Percentiles rank a stretch among this genome's conserved stretches.
phyloP scores from a whole-genome alignment of 768 basidiomycete species.

The Boletus bicolor region DNA sequence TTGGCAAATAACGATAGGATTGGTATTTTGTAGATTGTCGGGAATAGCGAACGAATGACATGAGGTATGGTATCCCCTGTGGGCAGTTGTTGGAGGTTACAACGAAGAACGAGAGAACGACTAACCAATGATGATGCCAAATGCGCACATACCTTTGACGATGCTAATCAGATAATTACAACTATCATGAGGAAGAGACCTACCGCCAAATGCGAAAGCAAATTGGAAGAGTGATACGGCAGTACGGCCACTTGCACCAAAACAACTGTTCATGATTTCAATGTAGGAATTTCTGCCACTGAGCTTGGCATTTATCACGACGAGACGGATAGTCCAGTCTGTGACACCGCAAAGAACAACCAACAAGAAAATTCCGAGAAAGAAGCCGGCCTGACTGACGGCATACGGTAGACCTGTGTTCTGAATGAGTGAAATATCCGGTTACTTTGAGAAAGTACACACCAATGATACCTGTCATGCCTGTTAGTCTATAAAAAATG shows the following conservation, averaged over 20 bases:
- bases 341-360: conserved; percentile 78
- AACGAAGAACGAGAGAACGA: not conserved
- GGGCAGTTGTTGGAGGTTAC: not conserved
- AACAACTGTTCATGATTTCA: conserved; percentile 91
- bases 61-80: conserved; percentile 93
- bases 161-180: conserved; percentile 5
- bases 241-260: conserved; percentile 86
- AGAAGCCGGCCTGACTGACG: conserved; percentile 89
- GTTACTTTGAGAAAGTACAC: conserved; percentile 18
- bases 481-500: conserved; percentile 16
- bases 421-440: conserved; percentile 1
- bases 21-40: conserved; percentile 60
- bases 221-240: conserved; percentile 98
- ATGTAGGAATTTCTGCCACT: conserved; percentile 91
- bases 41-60: conserved; percentile 86
- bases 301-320: conserved; percentile 93
- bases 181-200: conserved; percentile 16
- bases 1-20: conserved; percentile 76
- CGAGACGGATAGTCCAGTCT: conserved; percentile 97
- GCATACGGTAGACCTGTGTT: conserved; percentile 86
- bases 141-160: conserved; percentile 87
- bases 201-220: conserved; percentile 94
- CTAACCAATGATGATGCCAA: conserved; percentile 86
- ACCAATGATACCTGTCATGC: conserved; percentile 67
- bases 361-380: conserved; percentile 81